A percentile compares a stretch with the other conserved stretches of the same genome.
Conservation (phyloP, 2,329 filamentous ascomycete genomes). For the Dactylellina haptotyla region DNA sequence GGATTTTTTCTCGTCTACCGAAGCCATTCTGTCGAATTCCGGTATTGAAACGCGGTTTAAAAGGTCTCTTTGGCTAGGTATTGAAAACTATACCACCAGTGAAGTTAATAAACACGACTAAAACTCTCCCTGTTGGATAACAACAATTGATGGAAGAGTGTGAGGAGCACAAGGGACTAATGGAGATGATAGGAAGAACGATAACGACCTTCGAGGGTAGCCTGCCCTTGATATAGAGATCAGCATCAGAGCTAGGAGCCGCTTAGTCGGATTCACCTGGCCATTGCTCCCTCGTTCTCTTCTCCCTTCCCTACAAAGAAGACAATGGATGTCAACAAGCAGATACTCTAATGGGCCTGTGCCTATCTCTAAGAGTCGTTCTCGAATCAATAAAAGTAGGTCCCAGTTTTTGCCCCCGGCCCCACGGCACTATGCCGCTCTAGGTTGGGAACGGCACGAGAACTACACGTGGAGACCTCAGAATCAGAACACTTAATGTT, state of each 20-base stretch:
- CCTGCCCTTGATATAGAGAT: slow-evolving; percentile 26
- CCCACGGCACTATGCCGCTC: slow-evolving; percentile 32
- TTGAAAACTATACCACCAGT: background rate
- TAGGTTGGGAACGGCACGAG: slow-evolving; percentile 15
- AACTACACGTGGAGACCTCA: slow-evolving; percentile 15
- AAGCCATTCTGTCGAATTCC: slow-evolving; percentile 10
- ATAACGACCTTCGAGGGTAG: slow-evolving; percentile 2
- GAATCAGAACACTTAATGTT: background rate
- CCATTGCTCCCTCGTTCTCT: slow-evolving; percentile 4
- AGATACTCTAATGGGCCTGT: background rate
- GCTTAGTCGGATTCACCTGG: background rate
- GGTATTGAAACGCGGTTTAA: background rate
- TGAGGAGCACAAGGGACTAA: too few relatives aligned
- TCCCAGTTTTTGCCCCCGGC: slow-evolving; percentile 25
- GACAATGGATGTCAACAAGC: background rate
- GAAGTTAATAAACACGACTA: background rate
- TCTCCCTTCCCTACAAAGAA: slow-evolving; percentile 1
- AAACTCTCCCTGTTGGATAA: background rate
- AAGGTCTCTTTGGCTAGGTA: background rate
- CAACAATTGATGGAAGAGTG: background rate
- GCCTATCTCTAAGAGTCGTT: slow-evolving; percentile 4
- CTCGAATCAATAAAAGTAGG: slow-evolving; percentile 1
- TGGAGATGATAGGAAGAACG: slow-evolving; percentile 10
- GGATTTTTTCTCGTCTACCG: slow-evolving; percentile 32
- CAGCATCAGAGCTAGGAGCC: background rate